These are phyloP conservation scores for Flaveria floridana DNA, from an alignment of 140 eudicot genomes.

Conservation along the genomic window DNA sequence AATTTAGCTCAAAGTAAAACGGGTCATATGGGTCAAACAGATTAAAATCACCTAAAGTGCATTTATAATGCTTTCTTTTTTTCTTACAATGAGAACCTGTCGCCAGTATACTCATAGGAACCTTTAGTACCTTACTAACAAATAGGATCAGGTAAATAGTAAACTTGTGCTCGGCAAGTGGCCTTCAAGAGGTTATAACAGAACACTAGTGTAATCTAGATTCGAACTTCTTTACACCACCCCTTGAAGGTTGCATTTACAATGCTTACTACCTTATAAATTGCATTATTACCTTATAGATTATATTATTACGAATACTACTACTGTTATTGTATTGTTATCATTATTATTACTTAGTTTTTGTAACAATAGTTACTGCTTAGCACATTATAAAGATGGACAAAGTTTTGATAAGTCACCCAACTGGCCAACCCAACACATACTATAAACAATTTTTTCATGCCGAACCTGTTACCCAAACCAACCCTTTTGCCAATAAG, in stretches of 20 bases:
- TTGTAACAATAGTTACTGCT: neutral
- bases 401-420: neutral
- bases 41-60: slow-evolving; percentile 1
- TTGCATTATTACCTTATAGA: neutral
- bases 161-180: neutral
- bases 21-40: neutral
- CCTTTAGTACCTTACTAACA: neutral
- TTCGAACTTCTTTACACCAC: no score
- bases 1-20: neutral
- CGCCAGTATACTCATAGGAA: neutral
- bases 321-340: neutral
- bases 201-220: no score
- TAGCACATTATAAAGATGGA: neutral
- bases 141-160: neutral
- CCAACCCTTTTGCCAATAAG: neutral
- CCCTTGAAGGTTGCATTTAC: no score
- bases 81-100: neutral
- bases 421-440: neutral
- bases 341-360: neutral
- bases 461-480: neutral
- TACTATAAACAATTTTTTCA: neutral
- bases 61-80: neutral
- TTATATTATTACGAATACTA: neutral
- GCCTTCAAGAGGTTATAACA: neutral
- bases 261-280: neutral